Base-by-base conservation (phyloP, 1,139 yeast species). In the Debaryomycetaceae sp. region DNA sequence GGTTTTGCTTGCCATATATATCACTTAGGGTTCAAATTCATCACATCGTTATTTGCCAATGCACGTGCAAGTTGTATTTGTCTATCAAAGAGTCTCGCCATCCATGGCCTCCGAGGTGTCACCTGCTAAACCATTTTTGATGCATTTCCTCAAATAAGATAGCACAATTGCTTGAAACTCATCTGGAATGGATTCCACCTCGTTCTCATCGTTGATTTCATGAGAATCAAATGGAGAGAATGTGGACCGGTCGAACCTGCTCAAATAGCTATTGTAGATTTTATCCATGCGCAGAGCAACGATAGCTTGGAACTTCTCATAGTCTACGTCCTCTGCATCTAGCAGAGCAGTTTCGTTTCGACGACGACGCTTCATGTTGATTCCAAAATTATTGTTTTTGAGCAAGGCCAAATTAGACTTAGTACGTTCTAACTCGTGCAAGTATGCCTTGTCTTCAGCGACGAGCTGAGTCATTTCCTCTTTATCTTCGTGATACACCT, bases 401-500 rank as follows among this genome's bases (percentile, higher is more conserved):
- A 37, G 24, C 14, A 36, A 35, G 27, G 37, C 38, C 31, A 54
- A 34, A 22, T 41, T 43, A 39, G 42, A 50, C 39, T 47, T 51
- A 2, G 66, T 56, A 38, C 66, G 72, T 31, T 56, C 56, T 42
- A 68, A 52, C n/a, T 57, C 55, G n/a, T 56, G 49, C 24, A 56
- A 55, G 48, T 58, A 72, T 6, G 63, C 62, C 38, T 62, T 59
- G 44, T 74, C 76, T 46, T 72, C 75, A 23, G 63, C 66, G 24
- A 72, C 42, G 17, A 73, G 50, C 38, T 55, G 54, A 30, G 57
- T 49, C 14, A 73, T 69, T 49, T 74, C 78, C 40, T 68, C 74
- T 45, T 68, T 67, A 48, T 74, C 78, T 51, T 72, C 77, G 47
- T 66, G 71, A 42, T 68, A 70, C 11, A 72, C 65, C 53, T 67